Evolutionary conservation across 2,329 filamentous ascomycete genomes (phyloP), one percentile per base, ranked within the genome.

Genomic region (Penicillium decumbens): DNA sequence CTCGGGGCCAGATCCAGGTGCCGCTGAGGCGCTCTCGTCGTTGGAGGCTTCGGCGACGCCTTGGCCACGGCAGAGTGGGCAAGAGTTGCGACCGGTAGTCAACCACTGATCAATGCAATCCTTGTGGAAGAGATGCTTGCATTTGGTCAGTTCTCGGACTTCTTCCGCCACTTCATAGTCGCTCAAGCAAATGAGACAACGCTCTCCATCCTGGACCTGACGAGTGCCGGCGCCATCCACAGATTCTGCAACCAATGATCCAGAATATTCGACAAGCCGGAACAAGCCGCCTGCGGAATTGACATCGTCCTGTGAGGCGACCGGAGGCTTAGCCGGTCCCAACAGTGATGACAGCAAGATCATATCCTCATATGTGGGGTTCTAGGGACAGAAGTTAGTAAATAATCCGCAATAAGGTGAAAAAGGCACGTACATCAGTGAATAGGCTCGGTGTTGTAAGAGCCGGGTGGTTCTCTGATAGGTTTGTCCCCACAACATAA

Each of bases 21-120:
- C 41, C 1, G 55, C 41, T 23, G 45, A 32, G 20, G 59, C 20
- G 15, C 51, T 56, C 37, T 58, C 47, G 28, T 55, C 46, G 24
- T 37, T 59, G 6, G 60, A 45, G 3, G 60, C 66, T 55, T 74
- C 72, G 39, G 64, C 60, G n/a, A 75, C 72, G 32, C 72, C 72
- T 47, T 74, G 68, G 15, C 68, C 65, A 49, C 68, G 59, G 47
- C 68, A 71, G 6, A 71, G 57, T 47, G 68, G 68, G 35, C 68
- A 71, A 20, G 68, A 71, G 47, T 71, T 71, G 44, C 68, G 67
- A 39, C 68, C 68, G 6, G 82, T 85, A 15, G 82, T 86, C 41
- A 87, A 72, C 83, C 83, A 87, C 81, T 85, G 80, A 65, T 87
- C 83, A 65, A 87, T 86, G 66, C 83, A 87, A 58, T 84, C 79